Evolutionary conservation across 73 alveolate genomes (phyloP).

Genomic region (Blepharisma japonicum): DNA sequence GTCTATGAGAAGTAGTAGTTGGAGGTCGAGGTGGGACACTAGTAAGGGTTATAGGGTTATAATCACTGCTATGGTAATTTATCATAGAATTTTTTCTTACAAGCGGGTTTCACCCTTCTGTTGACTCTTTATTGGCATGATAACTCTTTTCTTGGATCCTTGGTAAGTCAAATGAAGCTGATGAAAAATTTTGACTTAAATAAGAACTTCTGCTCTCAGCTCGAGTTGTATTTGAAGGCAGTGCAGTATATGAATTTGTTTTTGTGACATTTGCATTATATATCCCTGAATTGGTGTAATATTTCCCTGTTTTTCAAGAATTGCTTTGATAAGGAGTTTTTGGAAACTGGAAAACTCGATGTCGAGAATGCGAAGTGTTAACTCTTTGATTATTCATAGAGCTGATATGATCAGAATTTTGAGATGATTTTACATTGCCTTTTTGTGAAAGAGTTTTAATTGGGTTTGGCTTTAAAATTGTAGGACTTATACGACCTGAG

Average conservation of each 20-base stretch:
- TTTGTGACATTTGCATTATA: not conserved
- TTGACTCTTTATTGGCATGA: not conserved
- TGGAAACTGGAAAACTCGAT: no score
- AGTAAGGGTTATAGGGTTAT: slow-evolving; percentile 1
- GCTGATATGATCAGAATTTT: no score
- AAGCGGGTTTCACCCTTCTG: not conserved
- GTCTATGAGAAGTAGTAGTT: slow-evolving; percentile 13
- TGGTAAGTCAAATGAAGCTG: not conserved
- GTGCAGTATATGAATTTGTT: not conserved
- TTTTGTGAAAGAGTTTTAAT: no score
- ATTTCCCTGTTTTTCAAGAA: slow-evolving; percentile 26
- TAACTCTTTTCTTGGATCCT: not conserved
- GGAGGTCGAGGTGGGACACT: not conserved
- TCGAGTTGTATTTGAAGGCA: not conserved
- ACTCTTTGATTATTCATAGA: no score
- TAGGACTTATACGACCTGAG: no score
- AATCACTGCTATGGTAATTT: slow-evolving; percentile 17
- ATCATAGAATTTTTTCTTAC: not conserved
- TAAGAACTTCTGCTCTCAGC: not conserved
- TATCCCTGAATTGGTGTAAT: slow-evolving; percentile 1
- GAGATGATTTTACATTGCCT: no score
- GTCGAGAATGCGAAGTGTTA: no score
- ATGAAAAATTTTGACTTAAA: not conserved
- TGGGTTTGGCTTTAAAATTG: no score
- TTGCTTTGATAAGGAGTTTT: no score